Evolutionary conservation across 352 stramenopile species (phyloP), one percentile per base, ranked within the genome.

Genomic region (Pythium dissotocum): DNA sequence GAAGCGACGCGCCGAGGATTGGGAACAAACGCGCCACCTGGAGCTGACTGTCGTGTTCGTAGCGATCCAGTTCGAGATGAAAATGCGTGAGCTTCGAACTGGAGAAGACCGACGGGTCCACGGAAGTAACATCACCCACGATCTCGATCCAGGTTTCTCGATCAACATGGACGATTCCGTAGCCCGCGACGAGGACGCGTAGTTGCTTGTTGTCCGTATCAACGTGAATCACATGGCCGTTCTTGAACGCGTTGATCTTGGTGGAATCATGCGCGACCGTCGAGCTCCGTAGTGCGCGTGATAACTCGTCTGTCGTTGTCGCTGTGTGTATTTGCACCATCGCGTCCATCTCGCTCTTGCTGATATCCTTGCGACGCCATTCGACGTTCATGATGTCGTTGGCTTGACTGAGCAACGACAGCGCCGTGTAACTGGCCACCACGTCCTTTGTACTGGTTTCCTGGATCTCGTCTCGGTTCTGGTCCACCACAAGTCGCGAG

Each of bases 151-250:
- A 58, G n/a, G 67, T 33, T 12, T 49, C 38, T 28, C 61, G 59
- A 3, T 46, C 51, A 35, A 77, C 61, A 33, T 67, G 44, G 3
- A 69, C 71, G 24, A 68, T 69, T 0, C 66, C 77, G 42, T 58
- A 63, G 21, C 77, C 74, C 28, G 74, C 71, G 4, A 83, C 58
- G 6, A 81, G 49, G 6, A 79, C 66, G 70, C 12, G 28, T 61
- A 74, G n/a, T 38, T 46, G 32, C 61, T 69, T 24, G 8, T 21
- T 21, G 46, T 53, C 46, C 13, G 2, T 9, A 8, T 53, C 46
- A 30, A 32, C 46, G n/a, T 53, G 21, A 12, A 53, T 53, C 46
- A 53, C 46, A 10, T 30, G 46, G 46, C 24, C 21, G 1, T 7
- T 38, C 9, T 51, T 52, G 21, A 10, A 8, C 6, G 26, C 5